A percentile compares a stretch with the other conserved stretches of the same genome.
These are phyloP conservation scores for Scutellaria baicalensis DNA, from an alignment of 257 asterid genomes.

Conservation along the genomic window DNA sequence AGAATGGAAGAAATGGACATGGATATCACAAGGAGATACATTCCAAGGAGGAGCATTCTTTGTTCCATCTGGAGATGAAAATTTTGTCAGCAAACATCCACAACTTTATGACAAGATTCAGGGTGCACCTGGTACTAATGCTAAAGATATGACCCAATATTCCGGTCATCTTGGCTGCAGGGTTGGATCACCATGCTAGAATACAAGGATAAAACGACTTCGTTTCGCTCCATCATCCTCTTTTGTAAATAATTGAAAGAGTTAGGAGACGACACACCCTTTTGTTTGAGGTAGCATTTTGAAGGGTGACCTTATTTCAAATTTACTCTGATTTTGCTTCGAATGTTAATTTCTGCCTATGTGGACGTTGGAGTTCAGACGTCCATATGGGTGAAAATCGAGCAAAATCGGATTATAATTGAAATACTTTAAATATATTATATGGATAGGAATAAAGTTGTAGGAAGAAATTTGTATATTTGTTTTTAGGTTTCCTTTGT, in stretches of 20 bases:
- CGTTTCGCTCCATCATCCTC: too few species aligned
- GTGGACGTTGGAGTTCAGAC: too few species aligned
- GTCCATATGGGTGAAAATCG: too few species aligned
- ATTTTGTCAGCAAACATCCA: conserved; percentile 23
- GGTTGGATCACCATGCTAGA: conserved; percentile 32
- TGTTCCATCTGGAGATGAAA: conserved; percentile 32
- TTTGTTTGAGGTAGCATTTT: not conserved
- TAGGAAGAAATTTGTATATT: too few species aligned
- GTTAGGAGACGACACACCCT: not conserved
- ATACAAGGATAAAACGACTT: not conserved
- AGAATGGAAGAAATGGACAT: conserved; percentile 52
- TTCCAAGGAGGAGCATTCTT: conserved; percentile 49
- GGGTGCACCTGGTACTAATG: conserved; percentile 16
- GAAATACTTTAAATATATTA: too few species aligned
- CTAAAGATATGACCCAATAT: conserved; percentile 24
- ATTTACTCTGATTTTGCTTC: too few species aligned
- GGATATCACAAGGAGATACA: conserved; percentile 48
- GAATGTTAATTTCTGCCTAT: too few species aligned
- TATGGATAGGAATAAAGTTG: too few species aligned
- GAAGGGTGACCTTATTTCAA: too few species aligned
- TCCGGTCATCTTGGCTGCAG: conserved; percentile 37
- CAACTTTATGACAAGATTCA: conserved; percentile 17
- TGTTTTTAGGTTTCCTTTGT: too few species aligned
- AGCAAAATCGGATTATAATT: too few species aligned
- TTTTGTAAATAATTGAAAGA: not conserved